These are phyloP conservation scores for Zizania palustris DNA, from an alignment of 202 grass and related monocot genomes.

Conservation along the genomic window DNA sequence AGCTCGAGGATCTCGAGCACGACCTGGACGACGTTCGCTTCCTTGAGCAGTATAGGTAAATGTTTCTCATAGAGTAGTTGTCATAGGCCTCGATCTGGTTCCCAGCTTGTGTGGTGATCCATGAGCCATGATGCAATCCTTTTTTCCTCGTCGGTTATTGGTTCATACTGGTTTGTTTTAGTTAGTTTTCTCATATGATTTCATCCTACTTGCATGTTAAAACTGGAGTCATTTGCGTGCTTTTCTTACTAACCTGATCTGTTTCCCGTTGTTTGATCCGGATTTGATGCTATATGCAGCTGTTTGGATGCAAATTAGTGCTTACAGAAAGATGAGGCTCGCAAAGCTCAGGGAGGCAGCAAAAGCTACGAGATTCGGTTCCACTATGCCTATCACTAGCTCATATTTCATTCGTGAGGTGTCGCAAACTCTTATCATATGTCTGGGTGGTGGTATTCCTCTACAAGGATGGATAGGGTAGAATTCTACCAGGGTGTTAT, in stretches of 20 bases:
- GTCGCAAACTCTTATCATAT: conserved; percentile 76
- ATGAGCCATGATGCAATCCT: background rate
- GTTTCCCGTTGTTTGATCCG: conserved; percentile 1
- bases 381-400: conserved; percentile 70
- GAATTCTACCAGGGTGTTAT: background rate
- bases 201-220: background rate
- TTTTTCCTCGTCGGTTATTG: background rate
- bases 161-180: background rate
- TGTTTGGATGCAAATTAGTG: conserved; percentile 28
- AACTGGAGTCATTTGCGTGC: background rate
- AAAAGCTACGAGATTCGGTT: conserved; percentile 60
- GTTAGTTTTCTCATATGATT: background rate
- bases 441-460: conserved; percentile 97
- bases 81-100: conserved; percentile 14
- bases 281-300: too few relatives aligned
- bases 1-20: conserved; percentile 90
- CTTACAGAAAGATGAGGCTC: conserved; percentile 79
- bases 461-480: conserved; percentile 84
- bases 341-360: conserved; percentile 76
- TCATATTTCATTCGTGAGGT: conserved; percentile 95
- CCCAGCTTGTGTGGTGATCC: conserved; percentile 10
- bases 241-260: background rate
- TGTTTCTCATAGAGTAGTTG: too few relatives aligned
- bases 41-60: conserved; percentile 90
- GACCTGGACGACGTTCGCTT: conserved; percentile 89